A percentile compares a stretch with the other conserved stretches of the same genome.
These are phyloP conservation scores for Athelia psychrophila DNA, from an alignment of 1,284 basidiomycete genomes.

Conservation along the genomic window DNA sequence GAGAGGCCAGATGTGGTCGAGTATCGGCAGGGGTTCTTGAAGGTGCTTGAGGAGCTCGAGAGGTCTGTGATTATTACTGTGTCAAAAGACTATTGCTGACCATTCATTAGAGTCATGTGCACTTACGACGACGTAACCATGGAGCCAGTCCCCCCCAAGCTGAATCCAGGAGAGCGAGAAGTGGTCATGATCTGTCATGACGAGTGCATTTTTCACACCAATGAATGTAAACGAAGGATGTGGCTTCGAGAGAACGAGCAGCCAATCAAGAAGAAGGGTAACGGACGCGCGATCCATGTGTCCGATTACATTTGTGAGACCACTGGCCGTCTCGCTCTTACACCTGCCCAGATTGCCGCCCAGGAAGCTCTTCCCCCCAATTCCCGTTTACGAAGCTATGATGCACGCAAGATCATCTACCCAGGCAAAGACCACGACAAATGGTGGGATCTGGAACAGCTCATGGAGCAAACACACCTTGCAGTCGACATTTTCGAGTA, in stretches of 20 bases:
- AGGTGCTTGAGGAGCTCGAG: conserved; percentile 6
- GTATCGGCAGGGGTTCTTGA: conserved; percentile 14
- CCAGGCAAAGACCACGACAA: conserved; percentile 13
- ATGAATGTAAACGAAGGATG: conserved; percentile 13
- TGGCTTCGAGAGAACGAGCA: conserved; percentile 19
- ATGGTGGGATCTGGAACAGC: conserved; percentile 15
- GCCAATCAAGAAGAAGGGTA: conserved; percentile 20
- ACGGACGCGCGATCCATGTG: conserved; percentile 19
- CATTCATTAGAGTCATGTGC: conserved; percentile 6
- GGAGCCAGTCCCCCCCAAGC: conserved; percentile 11
- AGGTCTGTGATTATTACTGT: conserved; percentile 7
- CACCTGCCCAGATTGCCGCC: conserved; percentile 12
- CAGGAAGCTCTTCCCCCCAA: conserved; percentile 9
- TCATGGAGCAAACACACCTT: conserved; percentile 7
- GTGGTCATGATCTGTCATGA: conserved; percentile 20
- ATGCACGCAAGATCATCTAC: conserved; percentile 12
- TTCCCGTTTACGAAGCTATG: conserved; percentile 6
- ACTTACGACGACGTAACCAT: conserved; percentile 10
- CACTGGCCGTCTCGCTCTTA: conserved; percentile 17
- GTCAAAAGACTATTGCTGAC: neutral
- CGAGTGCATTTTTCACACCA: conserved; percentile 19
- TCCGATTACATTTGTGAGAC: conserved; percentile 24
- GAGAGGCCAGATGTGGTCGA: conserved; percentile 20
- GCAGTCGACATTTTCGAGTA: conserved; percentile 11
- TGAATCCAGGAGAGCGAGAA: conserved; percentile 14